Evolutionary conservation across 192 early-diverging fungal species (phyloP).

Genomic region (Allomyces macrogynus): DNA sequence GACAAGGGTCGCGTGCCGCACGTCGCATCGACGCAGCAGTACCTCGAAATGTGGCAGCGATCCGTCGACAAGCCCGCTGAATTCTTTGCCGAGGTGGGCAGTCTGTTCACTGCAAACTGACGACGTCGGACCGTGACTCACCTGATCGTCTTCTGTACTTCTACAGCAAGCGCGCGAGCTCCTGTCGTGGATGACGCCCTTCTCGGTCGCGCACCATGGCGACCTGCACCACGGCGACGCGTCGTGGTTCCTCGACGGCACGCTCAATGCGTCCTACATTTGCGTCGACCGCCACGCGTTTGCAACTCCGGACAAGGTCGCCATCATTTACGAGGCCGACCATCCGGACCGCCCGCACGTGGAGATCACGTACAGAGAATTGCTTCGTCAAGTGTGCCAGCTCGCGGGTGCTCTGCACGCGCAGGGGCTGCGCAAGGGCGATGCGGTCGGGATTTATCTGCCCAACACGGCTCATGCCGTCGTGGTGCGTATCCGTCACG

Average conservation of each 20-base stretch:
- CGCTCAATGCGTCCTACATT: constrained; percentile 85
- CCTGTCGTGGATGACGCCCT: constrained; percentile 63
- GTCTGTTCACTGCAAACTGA: background rate
- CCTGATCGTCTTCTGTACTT: background rate
- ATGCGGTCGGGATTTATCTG: constrained; percentile 92
- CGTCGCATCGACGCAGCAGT: constrained; percentile 51
- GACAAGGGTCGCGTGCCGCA: constrained; percentile 34
- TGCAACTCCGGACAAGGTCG: constrained; percentile 49
- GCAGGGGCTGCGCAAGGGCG: constrained; percentile 73
- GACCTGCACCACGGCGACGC: constrained; percentile 54
- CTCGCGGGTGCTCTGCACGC: constrained; percentile 69
- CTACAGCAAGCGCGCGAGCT: constrained; percentile 48
- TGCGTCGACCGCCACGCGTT: constrained; percentile 87
- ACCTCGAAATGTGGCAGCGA: constrained; percentile 58
- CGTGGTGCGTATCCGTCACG: constrained; percentile 8
- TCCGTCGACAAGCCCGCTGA: constrained; percentile 54
- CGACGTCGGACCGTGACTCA: background rate
- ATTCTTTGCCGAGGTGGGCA: constrained; percentile 61
- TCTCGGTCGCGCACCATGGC: constrained; percentile 47
- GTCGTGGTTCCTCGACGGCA: constrained; percentile 82
- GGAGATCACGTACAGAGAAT: constrained; percentile 64
- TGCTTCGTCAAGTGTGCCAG: constrained; percentile 62
- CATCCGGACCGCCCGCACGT: constrained; percentile 51
- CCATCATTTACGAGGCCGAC: constrained; percentile 77
- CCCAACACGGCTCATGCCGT: constrained; percentile 91